Conservation (phyloP, 495 filamentous ascomycete species). For the Hypomontagnella submonticulosa region DNA sequence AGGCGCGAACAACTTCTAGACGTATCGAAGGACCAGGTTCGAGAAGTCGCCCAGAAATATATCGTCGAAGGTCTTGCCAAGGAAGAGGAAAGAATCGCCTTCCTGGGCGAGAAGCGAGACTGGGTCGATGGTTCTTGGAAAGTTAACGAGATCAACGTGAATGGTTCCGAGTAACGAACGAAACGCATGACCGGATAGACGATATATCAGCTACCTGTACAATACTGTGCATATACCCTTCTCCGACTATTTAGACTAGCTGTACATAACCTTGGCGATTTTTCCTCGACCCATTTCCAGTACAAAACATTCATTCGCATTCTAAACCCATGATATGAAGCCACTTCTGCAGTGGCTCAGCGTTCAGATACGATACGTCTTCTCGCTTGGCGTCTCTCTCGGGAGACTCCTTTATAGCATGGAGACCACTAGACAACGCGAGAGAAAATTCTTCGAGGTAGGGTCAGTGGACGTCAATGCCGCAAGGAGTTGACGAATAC, state of each 20-base stretch:
- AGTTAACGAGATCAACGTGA: conserved; percentile 63
- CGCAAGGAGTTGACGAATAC: conserved; percentile 27
- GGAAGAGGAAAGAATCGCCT: conserved; percentile 65
- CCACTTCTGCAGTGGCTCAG: conserved; percentile 18
- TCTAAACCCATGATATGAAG: conserved; percentile 1
- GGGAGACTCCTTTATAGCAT: conserved; percentile 50
- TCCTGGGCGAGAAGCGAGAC: conserved; percentile 86
- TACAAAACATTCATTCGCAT: too few species aligned
- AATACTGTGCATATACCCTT: conserved; percentile 57
- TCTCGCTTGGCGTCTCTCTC: conserved; percentile 48
- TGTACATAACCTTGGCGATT: conserved; percentile 23
- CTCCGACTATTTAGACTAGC: conserved; percentile 46
- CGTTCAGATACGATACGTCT: conserved; percentile 66
- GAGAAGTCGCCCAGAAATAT: conserved; percentile 81
- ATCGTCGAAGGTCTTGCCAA: conserved; percentile 74
- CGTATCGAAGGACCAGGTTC: conserved; percentile 83
- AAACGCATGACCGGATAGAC: conserved; percentile 2
- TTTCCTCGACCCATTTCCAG: background rate
- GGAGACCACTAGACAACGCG: conserved; percentile 61
- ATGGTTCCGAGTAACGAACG: conserved; percentile 47
- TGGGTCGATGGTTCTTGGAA: conserved; percentile 71
- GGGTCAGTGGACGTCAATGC: conserved; percentile 35
- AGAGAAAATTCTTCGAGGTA: conserved; percentile 51
- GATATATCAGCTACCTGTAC: conserved; percentile 50
- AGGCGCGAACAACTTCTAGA: conserved; percentile 88